Evolutionary conservation across 306 rosid species (phyloP).

Genomic region (peach (Prunus persica)): Prunus_persica_NCBIv2 NC_034010.1:29785001-29785500

Average conservation of each 20-base stretch:
- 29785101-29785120: no score
- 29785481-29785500: conserved; percentile 8
- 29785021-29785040: not conserved
- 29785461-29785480: conserved; percentile 3
- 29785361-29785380: not conserved
- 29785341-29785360: not conserved
- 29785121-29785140: no score
- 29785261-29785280: not conserved
- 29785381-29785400: conserved; percentile 1
- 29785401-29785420: conserved; percentile 30
- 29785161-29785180: no score
- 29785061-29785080: no score
- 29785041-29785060: no score
- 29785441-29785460: conserved; percentile 20
- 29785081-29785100: no score
- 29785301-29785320: not conserved
- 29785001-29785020: not conserved
- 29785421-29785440: conserved; percentile 17
- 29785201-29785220: not conserved
- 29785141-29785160: no score
- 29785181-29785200: no score
- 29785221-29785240: not conserved
- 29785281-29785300: not conserved
- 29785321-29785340: not conserved
- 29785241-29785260: not conserved